Evolutionary conservation across 2,329 filamentous ascomycete genomes (phyloP).

Genomic region (Apiospora sp.): DNA sequence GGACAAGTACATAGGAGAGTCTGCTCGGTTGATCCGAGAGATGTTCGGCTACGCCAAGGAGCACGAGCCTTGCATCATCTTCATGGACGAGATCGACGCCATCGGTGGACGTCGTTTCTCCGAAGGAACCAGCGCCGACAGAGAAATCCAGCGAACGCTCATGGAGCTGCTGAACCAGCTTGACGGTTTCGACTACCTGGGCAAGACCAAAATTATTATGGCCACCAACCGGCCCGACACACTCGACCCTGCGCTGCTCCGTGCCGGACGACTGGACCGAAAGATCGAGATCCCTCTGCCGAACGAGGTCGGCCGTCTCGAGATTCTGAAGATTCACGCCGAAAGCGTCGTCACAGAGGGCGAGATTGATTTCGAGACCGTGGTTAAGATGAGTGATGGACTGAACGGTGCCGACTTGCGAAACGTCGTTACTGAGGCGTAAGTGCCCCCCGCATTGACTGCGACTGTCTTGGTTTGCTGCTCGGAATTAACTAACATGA

Average conservation of each 20-base stretch:
- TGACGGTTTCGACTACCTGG: conserved; percentile 98
- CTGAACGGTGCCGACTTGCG: conserved; percentile 96
- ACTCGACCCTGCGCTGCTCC: conserved; percentile 88
- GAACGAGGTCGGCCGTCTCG: conserved; percentile 93
- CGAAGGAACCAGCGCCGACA: conserved; percentile 95
- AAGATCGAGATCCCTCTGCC: conserved; percentile 98
- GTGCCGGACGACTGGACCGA: conserved; percentile 91
- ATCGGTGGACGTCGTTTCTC: conserved; percentile 97
- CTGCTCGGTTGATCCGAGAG: conserved; percentile 93
- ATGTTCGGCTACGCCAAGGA: conserved; percentile 99
- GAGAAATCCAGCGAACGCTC: conserved; percentile 96
- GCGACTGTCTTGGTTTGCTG: conserved; percentile 22
- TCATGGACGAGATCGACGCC: conserved; percentile 99
- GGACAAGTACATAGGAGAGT: conserved; percentile 99
- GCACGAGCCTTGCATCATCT: conserved; percentile 99
- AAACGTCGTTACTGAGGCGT: conserved; percentile 99
- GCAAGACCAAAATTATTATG: conserved; percentile 99
- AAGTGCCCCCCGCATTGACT: conserved; percentile 53
- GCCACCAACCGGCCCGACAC: conserved; percentile 97
- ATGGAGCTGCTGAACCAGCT: conserved; percentile 99
- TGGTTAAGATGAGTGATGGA: conserved; percentile 99
- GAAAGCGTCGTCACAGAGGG: conserved; percentile 87
- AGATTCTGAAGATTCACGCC: conserved; percentile 98
- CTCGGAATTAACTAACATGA: conserved; percentile 38
- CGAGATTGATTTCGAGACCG: conserved; percentile 97